Evolutionary conservation across 768 basidiomycete species (phyloP).

Genomic region (Hemileccinum rubropunctum): DNA sequence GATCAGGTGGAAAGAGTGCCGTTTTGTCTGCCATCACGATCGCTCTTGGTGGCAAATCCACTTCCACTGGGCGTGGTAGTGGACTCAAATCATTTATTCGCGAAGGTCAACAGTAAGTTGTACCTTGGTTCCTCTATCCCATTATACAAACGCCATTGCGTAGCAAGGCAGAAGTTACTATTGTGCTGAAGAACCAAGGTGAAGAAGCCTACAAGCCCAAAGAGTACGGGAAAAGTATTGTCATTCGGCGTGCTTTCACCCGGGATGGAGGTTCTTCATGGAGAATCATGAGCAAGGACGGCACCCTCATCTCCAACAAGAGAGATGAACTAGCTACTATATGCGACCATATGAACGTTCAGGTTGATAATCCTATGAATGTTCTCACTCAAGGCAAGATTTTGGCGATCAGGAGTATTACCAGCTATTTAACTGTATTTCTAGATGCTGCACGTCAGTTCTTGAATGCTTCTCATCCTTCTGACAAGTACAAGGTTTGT

Average conservation of each 20-base stretch:
- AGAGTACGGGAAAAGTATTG: constrained; percentile 83
- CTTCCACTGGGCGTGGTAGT: constrained; percentile 83
- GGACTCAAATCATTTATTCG: constrained; percentile 85
- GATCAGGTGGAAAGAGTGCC: constrained; percentile 89
- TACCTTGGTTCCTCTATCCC: background rate
- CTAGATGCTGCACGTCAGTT: constrained; percentile 58
- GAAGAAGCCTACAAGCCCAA: constrained; percentile 84
- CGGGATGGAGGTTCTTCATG: constrained; percentile 75
- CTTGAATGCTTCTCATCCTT: constrained; percentile 73
- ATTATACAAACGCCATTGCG: constrained; percentile 37
- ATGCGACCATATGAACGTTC: constrained; percentile 94
- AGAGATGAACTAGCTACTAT: constrained; percentile 85
- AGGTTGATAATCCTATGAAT: constrained; percentile 95
- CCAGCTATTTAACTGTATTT: background rate
- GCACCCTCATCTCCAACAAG: constrained; percentile 67
- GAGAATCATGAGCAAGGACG: constrained; percentile 76
- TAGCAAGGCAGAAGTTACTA: constrained; percentile 62
- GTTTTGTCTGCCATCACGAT: constrained; percentile 91
- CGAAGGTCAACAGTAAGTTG: constrained; percentile 70
- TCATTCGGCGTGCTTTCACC: constrained; percentile 78
- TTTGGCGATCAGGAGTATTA: background rate
- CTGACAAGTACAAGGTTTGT: constrained; percentile 86
- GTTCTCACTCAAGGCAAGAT: constrained; percentile 78
- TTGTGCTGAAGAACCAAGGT: constrained; percentile 86
- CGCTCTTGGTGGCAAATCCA: constrained; percentile 91